Evolutionary conservation across 2,329 filamentous ascomycete species (phyloP).

Genomic region (Paraconiothyrium sp.): DNA sequence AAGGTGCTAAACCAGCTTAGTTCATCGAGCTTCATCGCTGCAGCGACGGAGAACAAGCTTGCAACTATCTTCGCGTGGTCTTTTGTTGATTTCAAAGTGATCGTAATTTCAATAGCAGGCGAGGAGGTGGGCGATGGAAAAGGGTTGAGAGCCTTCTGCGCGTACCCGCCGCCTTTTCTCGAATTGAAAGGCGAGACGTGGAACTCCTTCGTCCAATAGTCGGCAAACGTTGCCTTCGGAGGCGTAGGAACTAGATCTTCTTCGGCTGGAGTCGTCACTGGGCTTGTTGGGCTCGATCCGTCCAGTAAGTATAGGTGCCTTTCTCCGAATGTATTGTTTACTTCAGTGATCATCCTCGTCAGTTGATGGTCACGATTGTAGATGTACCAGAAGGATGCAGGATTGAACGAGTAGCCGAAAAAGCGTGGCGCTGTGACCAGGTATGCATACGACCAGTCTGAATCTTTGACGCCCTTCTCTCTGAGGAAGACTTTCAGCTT

Average conservation of each 20-base stretch:
- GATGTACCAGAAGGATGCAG: slow-evolving; percentile 82
- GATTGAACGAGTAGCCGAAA: slow-evolving; percentile 76
- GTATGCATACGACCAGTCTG: slow-evolving; percentile 73
- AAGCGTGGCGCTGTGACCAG: slow-evolving; percentile 76
- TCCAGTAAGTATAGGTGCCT: slow-evolving; percentile 71
- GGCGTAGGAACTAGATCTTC: slow-evolving; percentile 10
- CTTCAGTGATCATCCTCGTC: slow-evolving; percentile 73
- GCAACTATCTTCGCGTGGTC: slow-evolving; percentile 69
- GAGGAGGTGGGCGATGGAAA: slow-evolving; percentile 43
- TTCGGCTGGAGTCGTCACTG: slow-evolving; percentile 28
- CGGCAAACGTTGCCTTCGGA: slow-evolving; percentile 54
- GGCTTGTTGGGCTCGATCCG: slow-evolving; percentile 42
- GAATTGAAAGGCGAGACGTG: slow-evolving; percentile 80
- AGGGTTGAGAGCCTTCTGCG: slow-evolving; percentile 57
- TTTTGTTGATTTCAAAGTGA: slow-evolving; percentile 70
- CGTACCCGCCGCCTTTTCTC: slow-evolving; percentile 57
- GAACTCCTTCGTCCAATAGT: slow-evolving; percentile 74
- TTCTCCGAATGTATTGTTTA: slow-evolving; percentile 81
- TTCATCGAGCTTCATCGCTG: slow-evolving; percentile 60
- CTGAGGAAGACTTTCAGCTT: slow-evolving; percentile 70
- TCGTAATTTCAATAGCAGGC: slow-evolving; percentile 64
- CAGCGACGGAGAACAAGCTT: slow-evolving; percentile 64
- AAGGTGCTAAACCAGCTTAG: slow-evolving; percentile 57
- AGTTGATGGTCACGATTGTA: slow-evolving; percentile 69
- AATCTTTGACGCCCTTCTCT: slow-evolving; percentile 65